Conservation (phyloP, 495 filamentous ascomycete genomes). For the Penicillium daleae region DNA sequence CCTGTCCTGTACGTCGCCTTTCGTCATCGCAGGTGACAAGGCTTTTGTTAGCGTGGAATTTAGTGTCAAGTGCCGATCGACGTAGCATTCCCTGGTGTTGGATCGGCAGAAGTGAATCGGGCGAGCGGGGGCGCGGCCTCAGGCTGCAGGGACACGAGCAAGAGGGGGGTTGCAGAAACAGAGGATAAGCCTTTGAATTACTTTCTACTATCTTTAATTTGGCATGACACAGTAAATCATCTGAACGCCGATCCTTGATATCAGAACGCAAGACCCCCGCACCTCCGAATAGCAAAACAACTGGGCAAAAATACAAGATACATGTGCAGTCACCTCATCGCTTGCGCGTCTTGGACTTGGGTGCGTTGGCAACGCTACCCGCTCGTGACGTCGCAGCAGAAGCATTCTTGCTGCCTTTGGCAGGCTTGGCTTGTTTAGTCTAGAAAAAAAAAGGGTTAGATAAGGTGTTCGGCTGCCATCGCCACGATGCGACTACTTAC, state of each 20-base stretch:
- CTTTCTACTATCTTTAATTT: constrained; percentile 31
- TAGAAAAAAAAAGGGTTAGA: constrained; percentile 30
- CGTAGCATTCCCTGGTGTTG: constrained; percentile 14
- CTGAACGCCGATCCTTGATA: constrained; percentile 30
- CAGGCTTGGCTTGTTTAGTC: constrained; percentile 64
- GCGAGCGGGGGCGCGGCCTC: constrained; percentile 8
- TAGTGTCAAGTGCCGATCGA: constrained; percentile 19
- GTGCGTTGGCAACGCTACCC: constrained; percentile 55
- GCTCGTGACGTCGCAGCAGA: constrained; percentile 59
- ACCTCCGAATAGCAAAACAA: constrained; percentile 15
- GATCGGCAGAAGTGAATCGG: constrained; percentile 29
- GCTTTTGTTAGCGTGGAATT: constrained; percentile 12
- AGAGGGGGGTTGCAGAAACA: constrained; percentile 10
- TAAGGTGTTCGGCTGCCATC: constrained; percentile 17
- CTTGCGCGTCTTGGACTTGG: constrained; percentile 56
- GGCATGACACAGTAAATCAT: constrained; percentile 25
- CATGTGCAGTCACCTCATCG: constrained; percentile 33
- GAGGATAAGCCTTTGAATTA: constrained; percentile 29
- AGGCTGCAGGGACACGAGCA: constrained; percentile 7
- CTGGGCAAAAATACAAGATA: constrained; percentile 20
- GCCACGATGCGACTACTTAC: constrained; percentile 41
- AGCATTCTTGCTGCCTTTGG: constrained; percentile 59
- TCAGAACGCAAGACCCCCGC: constrained; percentile 7
- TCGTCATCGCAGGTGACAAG: constrained; percentile 28
- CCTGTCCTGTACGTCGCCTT: constrained; percentile 7